Percentiles rank a stretch among this genome's conserved stretches.
Evolutionary conservation across 2,329 filamentous ascomycete genomes (phyloP).

Genomic region (Sclerotinia sclerotiorum): DNA sequence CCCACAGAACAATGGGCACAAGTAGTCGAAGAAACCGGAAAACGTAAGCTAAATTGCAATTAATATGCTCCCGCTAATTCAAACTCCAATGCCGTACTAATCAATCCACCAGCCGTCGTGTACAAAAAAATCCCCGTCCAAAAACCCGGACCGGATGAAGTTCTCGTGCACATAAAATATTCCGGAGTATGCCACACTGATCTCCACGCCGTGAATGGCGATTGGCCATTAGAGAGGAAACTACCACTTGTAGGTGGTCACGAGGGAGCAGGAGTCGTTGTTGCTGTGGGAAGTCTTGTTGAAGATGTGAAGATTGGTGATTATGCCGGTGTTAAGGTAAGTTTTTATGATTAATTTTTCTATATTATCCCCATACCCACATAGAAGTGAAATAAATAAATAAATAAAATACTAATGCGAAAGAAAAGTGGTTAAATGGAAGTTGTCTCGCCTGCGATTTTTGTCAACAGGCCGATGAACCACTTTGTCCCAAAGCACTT

Average conservation of each 20-base stretch:
- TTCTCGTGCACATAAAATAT: constrained; percentile 88
- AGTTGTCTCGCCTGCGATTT: constrained; percentile 80
- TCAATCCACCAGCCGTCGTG: constrained; percentile 50
- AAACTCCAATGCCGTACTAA: not conserved
- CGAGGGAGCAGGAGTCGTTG: constrained; percentile 78
- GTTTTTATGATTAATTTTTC: too few relatives aligned
- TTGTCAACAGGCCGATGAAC: constrained; percentile 79
- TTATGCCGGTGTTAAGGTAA: constrained; percentile 73
- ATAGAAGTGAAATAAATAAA: not conserved
- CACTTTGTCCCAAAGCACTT: constrained; percentile 71
- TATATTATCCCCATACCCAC: too few relatives aligned
- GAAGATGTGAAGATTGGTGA: constrained; percentile 78
- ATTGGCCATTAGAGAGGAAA: constrained; percentile 85
- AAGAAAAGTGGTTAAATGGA: constrained; percentile 75
- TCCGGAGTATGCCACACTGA: constrained; percentile 91
- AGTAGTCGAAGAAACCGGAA: constrained; percentile 79
- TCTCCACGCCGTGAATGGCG: constrained; percentile 76
- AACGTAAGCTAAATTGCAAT: constrained; percentile 50
- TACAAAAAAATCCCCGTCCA: constrained; percentile 82
- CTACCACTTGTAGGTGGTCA: constrained; percentile 82
- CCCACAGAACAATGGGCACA: constrained; percentile 89
- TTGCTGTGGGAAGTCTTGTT: constrained; percentile 75
- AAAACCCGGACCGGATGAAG: constrained; percentile 82
- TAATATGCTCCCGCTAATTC: not conserved
- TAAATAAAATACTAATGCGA: constrained; percentile 23